phyloP scores from a whole-genome alignment of 2,329 filamentous ascomycete genomes.

The Talaromyces sp. region DNA sequence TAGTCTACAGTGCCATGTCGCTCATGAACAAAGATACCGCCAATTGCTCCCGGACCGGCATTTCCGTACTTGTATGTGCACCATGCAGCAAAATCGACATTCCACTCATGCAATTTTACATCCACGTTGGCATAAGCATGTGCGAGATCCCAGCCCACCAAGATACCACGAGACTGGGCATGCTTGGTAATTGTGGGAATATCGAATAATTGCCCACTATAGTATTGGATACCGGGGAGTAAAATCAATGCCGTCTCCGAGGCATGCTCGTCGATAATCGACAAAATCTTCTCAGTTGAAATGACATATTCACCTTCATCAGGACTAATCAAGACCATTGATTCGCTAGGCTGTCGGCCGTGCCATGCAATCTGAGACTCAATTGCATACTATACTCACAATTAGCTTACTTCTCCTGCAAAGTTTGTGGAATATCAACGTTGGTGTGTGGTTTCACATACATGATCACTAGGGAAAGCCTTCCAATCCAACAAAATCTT shows the following conservation, averaged over 20 bases:
- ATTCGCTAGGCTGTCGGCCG: constrained; percentile 57
- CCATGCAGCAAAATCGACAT: constrained; percentile 85
- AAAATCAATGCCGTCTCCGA: constrained; percentile 68
- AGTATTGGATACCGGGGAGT: constrained; percentile 84
- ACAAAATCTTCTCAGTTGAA: constrained; percentile 64
- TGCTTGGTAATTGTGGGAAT: constrained; percentile 71
- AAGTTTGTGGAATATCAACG: neutral
- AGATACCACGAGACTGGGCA: constrained; percentile 63
- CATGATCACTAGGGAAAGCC: constrained; percentile 80
- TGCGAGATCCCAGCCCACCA: constrained; percentile 80
- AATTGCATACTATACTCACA: constrained; percentile 62
- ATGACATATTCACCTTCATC: constrained; percentile 54
- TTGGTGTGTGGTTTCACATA: constrained; percentile 32
- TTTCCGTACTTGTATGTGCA: constrained; percentile 95
- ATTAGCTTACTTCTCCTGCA: constrained; percentile 18
- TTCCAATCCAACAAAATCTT: constrained; percentile 83
- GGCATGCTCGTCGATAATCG: constrained; percentile 67
- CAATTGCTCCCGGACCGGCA: constrained; percentile 73
- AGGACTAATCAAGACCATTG: constrained; percentile 69
- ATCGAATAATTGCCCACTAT: constrained; percentile 81
- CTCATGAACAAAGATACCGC: constrained; percentile 72
- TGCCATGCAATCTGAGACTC: constrained; percentile 74
- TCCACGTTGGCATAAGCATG: constrained; percentile 80
- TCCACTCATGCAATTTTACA: constrained; percentile 74
- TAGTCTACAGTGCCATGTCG: constrained; percentile 52